A percentile compares a stretch with the other conserved stretches of the same genome.
Evolutionary conservation across 257 asterid species (phyloP).

Genomic region (Asclepias syriaca): DNA sequence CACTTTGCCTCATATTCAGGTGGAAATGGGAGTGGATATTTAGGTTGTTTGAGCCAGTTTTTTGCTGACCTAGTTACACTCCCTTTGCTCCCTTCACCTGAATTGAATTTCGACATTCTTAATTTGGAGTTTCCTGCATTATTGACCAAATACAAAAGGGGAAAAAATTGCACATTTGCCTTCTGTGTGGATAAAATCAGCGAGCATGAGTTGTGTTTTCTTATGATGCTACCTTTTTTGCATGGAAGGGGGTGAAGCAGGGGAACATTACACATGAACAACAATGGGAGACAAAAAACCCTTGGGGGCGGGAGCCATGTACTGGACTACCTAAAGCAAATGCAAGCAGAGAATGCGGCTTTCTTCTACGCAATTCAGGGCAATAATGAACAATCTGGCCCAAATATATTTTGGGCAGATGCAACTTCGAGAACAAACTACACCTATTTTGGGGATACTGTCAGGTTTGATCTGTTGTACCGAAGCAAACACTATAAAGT

Average conservation of each 20-base stretch:
- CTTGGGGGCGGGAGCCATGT: conserved; percentile 48
- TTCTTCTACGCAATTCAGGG: conserved; percentile 64
- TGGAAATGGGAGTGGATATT: too few species aligned
- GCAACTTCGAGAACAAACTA: conserved; percentile 50
- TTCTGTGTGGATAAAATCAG: not conserved
- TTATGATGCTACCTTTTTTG: not conserved
- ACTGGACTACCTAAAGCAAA: conserved; percentile 56
- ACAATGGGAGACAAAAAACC: conserved; percentile 36
- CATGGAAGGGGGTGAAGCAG: not conserved
- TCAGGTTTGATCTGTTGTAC: conserved; percentile 55
- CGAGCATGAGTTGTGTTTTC: too few species aligned
- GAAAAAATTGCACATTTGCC: not conserved
- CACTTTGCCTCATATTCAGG: too few species aligned
- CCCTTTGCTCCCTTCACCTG: too few species aligned
- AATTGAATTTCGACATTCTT: not conserved
- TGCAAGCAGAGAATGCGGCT: conserved; percentile 50
- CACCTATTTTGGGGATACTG: conserved; percentile 64
- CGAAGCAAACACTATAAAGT: conserved; percentile 34
- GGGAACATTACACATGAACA: conserved; percentile 1
- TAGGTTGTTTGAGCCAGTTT: too few species aligned
- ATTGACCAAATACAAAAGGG: too few species aligned
- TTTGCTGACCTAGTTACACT: too few species aligned
- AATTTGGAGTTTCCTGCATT: too few species aligned
- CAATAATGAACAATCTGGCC: conserved; percentile 39
- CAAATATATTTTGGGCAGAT: conserved; percentile 71